Base-by-base conservation (phyloP, 768 basidiomycete species). In the Suillus americanus region DNA sequence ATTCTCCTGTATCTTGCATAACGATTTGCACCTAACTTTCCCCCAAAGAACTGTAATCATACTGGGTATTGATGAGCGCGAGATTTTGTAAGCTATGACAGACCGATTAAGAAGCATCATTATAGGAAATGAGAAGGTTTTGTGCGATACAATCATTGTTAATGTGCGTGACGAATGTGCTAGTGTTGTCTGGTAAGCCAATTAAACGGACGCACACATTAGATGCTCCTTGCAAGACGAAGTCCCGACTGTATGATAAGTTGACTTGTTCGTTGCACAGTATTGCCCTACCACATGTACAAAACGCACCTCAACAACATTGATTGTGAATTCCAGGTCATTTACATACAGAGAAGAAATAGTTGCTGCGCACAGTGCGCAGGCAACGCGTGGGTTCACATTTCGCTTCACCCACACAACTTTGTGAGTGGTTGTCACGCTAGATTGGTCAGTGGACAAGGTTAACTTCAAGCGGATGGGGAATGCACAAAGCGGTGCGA, bases 391-490 rank as follows among this genome's bases (percentile, higher is more conserved):
- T 13, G 38, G 25, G 40, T 43, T 59, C 40, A 41, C 55, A 62
- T 35, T 35, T 62, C 12, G 48, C 30, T 41, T 30, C 25, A 59
- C 40, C 12, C 57, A 41, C 57, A 59, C 57, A n/a, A 33, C 20
- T 54, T 41, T 63, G 62, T 62, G 61, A 63, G 63, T 60, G 60
- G 66, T 61, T 51, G 18, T 62, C 64, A 62, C 65, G 53, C 60
- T 69, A 68, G 69, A 75, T 74, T 69, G 70, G 46, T 61, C 40
- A 43, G 18, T 46, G 62, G 62, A 75, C 75, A 76, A 76, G 75
- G 75, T 76, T 76, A 76, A 70, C 74, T 77, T 63, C 43, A 6
- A 62, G 59, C 38, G 63, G 56, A 67, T 65, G 70, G 70, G 71
- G 69, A 53, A 53, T 53, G 28, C 51, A 62, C 51, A 60, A 30